Evolutionary conservation across 257 asterid species (phyloP).

Genomic region (Striga asiatica): DNA sequence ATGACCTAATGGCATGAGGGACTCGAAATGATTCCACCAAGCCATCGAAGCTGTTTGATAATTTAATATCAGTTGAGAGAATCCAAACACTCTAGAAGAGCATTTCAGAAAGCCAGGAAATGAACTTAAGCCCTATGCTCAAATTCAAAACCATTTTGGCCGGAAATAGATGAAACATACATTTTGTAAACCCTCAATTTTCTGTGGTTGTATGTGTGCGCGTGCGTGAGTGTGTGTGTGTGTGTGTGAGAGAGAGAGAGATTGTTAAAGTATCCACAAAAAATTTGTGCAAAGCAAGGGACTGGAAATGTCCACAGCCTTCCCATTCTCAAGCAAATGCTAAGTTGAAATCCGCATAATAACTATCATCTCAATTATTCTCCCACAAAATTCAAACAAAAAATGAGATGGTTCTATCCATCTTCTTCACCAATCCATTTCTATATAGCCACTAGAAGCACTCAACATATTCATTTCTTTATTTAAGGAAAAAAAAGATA

Average conservation of each 20-base stretch:
- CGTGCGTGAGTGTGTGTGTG: too few relatives aligned
- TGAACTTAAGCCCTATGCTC: too few relatives aligned
- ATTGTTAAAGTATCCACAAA: too few relatives aligned
- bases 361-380: conserved; percentile 5
- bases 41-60: neutral
- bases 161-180: too few relatives aligned
- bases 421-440: conserved; percentile 9
- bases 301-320: neutral
- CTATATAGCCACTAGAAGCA: conserved; percentile 15
- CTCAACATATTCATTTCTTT: too few relatives aligned
- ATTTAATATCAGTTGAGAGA: too few relatives aligned
- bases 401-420: conserved; percentile 17
- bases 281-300: neutral
- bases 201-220: too few relatives aligned
- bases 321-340: conserved; percentile 16
- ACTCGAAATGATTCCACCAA: conserved; percentile 6
- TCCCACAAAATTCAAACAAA: conserved; percentile 9
- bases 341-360: conserved; percentile 15
- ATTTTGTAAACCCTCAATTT: too few relatives aligned
- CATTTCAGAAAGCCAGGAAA: too few relatives aligned
- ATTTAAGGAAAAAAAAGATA: neutral
- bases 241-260: too few relatives aligned
- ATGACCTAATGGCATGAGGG: neutral
- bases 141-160: too few relatives aligned
- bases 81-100: too few relatives aligned